Evolutionary conservation across 1,139 yeast genomes (phyloP).

Genomic region (Suhomyces guaymorum): DNA sequence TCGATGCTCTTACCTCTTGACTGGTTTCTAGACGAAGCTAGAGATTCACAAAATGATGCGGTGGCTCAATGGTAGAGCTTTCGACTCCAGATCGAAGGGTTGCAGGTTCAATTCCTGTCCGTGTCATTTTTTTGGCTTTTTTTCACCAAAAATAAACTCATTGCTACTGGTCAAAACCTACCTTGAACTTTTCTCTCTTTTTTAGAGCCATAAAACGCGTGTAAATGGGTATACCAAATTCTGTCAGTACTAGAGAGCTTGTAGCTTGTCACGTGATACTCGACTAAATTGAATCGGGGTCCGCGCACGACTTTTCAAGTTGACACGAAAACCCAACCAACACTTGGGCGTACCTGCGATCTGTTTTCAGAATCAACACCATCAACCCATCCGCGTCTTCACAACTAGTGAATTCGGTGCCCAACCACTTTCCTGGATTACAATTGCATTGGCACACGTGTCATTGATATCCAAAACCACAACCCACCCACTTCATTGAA

Average conservation of each 20-base stretch:
- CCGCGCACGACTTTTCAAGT: slow-evolving; percentile 13
- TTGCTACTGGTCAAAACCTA: too few species aligned
- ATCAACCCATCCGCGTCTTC: not conserved
- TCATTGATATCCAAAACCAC: too few species aligned
- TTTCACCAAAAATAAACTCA: not conserved
- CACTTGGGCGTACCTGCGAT: slow-evolving; percentile 7
- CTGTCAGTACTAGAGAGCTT: too few species aligned
- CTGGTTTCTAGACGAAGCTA: too few species aligned
- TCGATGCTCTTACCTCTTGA: too few species aligned
- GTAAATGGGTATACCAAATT: not conserved
- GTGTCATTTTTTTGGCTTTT: slow-evolving; percentile 13
- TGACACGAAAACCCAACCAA: slow-evolving; percentile 14
- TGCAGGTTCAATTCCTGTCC: slow-evolving; percentile 33
- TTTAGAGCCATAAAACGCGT: not conserved
- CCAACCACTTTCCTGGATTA: not conserved
- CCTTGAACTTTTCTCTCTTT: not conserved
- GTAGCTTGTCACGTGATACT: slow-evolving; percentile 8
- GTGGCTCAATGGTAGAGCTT: slow-evolving; percentile 94
- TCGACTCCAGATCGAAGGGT: slow-evolving; percentile 79
- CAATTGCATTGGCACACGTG: slow-evolving; percentile 4
- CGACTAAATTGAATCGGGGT: slow-evolving; percentile 1
- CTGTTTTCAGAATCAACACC: slow-evolving; percentile 3
- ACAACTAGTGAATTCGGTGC: slow-evolving; percentile 2
- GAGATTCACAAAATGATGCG: slow-evolving; percentile 39
- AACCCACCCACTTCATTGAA: too few species aligned